A percentile compares a stretch with the other conserved stretches of the same genome.
Conservation (phyloP, 2,329 filamentous ascomycete species). For the Fusarium protoensiforme region DNA sequence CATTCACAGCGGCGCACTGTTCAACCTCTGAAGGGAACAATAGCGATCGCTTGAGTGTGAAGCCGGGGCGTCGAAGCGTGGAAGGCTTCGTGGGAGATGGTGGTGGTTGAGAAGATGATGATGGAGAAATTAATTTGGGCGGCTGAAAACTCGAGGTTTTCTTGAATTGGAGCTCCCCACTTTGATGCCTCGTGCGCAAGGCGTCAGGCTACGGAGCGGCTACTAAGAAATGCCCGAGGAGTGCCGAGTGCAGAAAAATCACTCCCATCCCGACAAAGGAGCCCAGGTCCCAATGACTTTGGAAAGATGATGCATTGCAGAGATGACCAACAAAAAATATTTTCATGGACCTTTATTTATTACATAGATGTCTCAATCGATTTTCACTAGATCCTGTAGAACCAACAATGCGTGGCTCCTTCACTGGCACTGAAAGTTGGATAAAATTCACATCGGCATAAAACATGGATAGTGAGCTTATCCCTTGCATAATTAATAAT, state of each 20-base stretch:
- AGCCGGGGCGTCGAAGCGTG: slow-evolving; percentile 26
- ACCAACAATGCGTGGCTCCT: background rate
- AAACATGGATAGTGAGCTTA: background rate
- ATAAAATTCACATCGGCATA: background rate
- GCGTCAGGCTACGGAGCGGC: slow-evolving; percentile 26
- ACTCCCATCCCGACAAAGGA: background rate
- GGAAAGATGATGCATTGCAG: background rate
- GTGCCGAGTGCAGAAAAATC: background rate
- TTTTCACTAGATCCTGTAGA: no score
- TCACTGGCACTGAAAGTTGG: background rate
- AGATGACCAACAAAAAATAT: background rate
- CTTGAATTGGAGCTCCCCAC: slow-evolving; percentile 42
- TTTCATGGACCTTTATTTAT: background rate
- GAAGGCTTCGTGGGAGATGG: slow-evolving; percentile 15
- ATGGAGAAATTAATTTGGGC: slow-evolving; percentile 21
- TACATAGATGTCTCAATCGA: background rate
- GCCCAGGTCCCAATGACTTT: no score
- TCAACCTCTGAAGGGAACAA: slow-evolving; percentile 31
- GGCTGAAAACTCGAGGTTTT: slow-evolving; percentile 38
- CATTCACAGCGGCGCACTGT: slow-evolving; percentile 40
- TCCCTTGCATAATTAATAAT: background rate
- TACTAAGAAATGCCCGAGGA: background rate
- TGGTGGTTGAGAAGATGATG: slow-evolving; percentile 28
- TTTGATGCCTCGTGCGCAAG: slow-evolving; percentile 47
- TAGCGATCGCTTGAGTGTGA: slow-evolving; percentile 28